Conservation (phyloP, 2,329 filamentous ascomycete species). For the Penicillium hesseltinei region DNA sequence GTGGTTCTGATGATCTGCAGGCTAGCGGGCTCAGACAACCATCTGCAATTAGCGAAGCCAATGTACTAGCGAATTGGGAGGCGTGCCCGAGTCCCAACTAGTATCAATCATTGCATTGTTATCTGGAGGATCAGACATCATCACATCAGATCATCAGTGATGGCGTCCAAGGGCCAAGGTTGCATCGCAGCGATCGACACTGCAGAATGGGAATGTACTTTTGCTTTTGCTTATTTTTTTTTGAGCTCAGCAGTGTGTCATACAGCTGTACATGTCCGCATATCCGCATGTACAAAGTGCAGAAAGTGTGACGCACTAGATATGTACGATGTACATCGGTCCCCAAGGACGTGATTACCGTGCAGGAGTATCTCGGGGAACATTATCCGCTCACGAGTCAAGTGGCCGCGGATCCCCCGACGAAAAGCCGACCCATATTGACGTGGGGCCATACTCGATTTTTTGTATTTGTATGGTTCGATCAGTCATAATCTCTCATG, state of each 20-base stretch:
- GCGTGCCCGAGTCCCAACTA: background rate
- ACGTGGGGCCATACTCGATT: conserved; percentile 11
- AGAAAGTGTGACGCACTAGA: background rate
- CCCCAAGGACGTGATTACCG: conserved; percentile 6
- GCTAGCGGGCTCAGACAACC: conserved; percentile 1
- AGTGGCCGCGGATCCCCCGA: conserved; percentile 21
- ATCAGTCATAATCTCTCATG: conserved; percentile 14
- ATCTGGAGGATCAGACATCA: conserved; percentile 3
- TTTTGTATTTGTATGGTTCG: conserved; percentile 14
- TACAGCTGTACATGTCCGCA: conserved; percentile 1
- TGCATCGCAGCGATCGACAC: conserved; percentile 6
- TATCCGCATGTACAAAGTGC: background rate
- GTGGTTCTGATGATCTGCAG: conserved; percentile 9
- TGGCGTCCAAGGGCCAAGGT: conserved; percentile 2
- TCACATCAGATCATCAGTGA: background rate
- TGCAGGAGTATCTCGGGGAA: conserved; percentile 15
- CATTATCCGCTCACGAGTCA: conserved; percentile 10
- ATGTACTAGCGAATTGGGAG: background rate
- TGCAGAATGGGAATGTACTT: conserved; percentile 11
- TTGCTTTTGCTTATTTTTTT: background rate
- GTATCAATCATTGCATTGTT: conserved; percentile 5
- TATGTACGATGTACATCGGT: background rate
- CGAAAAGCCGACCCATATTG: conserved; percentile 15
- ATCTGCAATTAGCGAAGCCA: background rate
- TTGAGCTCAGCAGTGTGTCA: conserved; percentile 3